Evolutionary conservation across 1,284 basidiomycete genomes (phyloP).

Genomic region (Marasmius oreades): DNA sequence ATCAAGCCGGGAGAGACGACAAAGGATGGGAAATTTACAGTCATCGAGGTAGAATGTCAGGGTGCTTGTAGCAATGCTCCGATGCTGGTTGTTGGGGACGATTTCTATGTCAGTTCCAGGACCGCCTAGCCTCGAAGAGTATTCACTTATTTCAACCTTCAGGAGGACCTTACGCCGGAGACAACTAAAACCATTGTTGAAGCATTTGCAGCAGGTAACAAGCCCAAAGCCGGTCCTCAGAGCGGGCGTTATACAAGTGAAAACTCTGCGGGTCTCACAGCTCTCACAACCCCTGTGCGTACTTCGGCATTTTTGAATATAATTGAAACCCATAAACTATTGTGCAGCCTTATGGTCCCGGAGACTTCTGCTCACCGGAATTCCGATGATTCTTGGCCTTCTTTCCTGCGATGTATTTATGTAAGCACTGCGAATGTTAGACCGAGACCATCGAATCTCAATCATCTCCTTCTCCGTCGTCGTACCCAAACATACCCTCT

Average conservation of each 20-base stretch:
- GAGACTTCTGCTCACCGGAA: constrained; percentile 85
- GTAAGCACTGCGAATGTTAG: not conserved
- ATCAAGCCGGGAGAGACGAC: constrained; percentile 91
- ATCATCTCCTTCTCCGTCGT: constrained; percentile 77
- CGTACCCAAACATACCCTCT: constrained; percentile 58
- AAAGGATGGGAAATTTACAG: constrained; percentile 93
- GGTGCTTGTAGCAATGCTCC: constrained; percentile 99
- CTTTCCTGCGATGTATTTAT: constrained; percentile 8
- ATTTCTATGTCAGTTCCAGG: constrained; percentile 78
- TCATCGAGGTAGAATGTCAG: constrained; percentile 97
- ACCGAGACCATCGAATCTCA: constrained; percentile 25
- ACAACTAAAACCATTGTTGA: constrained; percentile 88
- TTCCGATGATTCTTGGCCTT: constrained; percentile 56
- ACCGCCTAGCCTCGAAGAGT: constrained; percentile 7
- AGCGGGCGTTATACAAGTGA: constrained; percentile 83
- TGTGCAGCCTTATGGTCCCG: constrained; percentile 87
- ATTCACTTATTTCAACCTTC: constrained; percentile 16
- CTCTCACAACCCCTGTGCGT: constrained; percentile 77
- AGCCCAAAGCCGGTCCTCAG: constrained; percentile 92
- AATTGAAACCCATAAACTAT: constrained; percentile 15
- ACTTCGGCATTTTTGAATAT: not conserved
- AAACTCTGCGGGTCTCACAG: constrained; percentile 86
- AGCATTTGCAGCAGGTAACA: constrained; percentile 81
- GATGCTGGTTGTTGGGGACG: constrained; percentile 96
- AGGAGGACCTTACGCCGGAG: constrained; percentile 97